These are phyloP conservation scores for Canavalia gladiata DNA, from an alignment of 306 rosid genomes.

Conservation along the genomic window DNA sequence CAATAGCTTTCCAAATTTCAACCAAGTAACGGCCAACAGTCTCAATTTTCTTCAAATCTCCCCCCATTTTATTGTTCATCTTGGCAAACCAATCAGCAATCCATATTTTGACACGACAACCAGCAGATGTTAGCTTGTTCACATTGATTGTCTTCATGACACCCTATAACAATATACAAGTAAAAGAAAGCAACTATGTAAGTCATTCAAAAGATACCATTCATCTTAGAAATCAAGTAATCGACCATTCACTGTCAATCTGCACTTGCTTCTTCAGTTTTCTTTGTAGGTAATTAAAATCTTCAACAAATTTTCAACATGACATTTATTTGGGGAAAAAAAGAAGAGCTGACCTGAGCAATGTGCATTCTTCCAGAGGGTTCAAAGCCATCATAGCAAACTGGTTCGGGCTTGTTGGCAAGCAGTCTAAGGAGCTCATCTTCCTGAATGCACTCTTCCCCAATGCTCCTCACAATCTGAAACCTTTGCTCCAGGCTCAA, in stretches of 20 bases:
- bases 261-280: too few species aligned
- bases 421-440: conserved; percentile 80
- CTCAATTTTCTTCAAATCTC: conserved; percentile 85
- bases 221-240: not conserved
- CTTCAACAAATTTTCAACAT: not conserved
- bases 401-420: conserved; percentile 71
- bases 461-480: conserved; percentile 71
- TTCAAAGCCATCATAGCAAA: conserved; percentile 92
- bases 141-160: conserved; percentile 82
- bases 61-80: conserved; percentile 88
- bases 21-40: conserved; percentile 74
- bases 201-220: conserved; percentile 28
- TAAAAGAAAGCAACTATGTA: not conserved
- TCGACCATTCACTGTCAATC: not conserved
- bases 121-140: conserved; percentile 81
- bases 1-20: conserved; percentile 87
- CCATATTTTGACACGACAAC: conserved; percentile 89
- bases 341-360: conserved; percentile 70
- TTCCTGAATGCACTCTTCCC: conserved; percentile 91
- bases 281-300: not conserved
- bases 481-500: conserved; percentile 67
- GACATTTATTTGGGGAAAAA: too few species aligned
- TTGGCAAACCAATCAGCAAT: conserved; percentile 95
- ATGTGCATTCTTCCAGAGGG: conserved; percentile 98
- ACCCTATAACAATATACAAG: conserved; percentile 60